Evolutionary conservation across 2,329 filamentous ascomycete genomes (phyloP).

Genomic region (Colletotrichum sp.): DNA sequence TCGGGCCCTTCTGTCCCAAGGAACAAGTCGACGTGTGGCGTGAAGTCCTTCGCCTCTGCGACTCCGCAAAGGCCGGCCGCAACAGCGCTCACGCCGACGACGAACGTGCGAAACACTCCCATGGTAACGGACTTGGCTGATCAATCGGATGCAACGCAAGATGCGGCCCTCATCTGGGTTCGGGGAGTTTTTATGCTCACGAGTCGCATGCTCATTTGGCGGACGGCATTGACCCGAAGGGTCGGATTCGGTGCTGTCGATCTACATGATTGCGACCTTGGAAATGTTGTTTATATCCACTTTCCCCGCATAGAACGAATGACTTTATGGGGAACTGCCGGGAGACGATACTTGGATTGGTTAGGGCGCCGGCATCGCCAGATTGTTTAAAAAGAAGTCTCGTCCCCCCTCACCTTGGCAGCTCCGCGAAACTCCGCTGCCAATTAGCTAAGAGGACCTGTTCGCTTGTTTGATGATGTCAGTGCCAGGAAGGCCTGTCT

Average conservation of each 20-base stretch:
- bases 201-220: not conserved
- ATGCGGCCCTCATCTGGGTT: not conserved
- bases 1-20: conserved; percentile 53
- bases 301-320: conserved; percentile 4
- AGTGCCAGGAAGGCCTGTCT: not conserved
- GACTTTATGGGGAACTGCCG: not conserved
- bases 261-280: not conserved
- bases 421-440: not conserved
- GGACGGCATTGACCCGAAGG: conserved; percentile 1
- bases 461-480: not conserved
- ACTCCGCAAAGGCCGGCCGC: not conserved
- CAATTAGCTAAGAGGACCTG: not conserved
- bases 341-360: not conserved
- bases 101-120: not conserved
- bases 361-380: not conserved
- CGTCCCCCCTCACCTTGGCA: conserved; percentile 1
- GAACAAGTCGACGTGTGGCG: conserved; percentile 49
- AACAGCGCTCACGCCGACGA: not conserved
- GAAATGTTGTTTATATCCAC: not conserved
- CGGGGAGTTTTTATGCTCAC: not conserved
- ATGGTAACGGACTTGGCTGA: not conserved
- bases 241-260: not conserved
- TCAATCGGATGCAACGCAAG: not conserved
- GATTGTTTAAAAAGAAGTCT: not conserved
- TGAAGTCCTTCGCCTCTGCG: conserved; percentile 1